Evolutionary conservation across 306 rosid genomes (phyloP), one percentile per base, ranked within the genome.

Genomic region (Alnus glutinosa): DNA sequence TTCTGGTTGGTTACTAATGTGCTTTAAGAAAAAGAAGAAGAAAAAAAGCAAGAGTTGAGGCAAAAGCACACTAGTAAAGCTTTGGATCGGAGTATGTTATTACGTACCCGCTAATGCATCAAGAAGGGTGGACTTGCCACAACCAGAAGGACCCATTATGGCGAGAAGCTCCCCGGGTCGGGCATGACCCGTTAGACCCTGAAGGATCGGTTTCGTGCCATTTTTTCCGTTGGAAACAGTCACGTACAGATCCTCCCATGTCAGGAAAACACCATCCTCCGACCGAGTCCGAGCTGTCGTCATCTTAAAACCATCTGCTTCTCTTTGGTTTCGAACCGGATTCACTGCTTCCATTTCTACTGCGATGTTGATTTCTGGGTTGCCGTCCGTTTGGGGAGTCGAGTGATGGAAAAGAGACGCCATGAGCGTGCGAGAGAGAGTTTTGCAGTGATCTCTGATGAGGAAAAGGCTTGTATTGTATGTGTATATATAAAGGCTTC

Each of bases 121-220:
- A 81, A 92, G 97, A 81, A 89, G 89, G 57, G 97, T 92, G 64
- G 97, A 88, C 81, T 92, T 92, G 77, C 97, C 97, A 78, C 80
- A 88, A 9, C 97, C 97, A n/a, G 94, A 92, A 77, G 97, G 97
- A 11, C 92, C 97, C 92, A 89, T 89, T 57, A 92, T 76, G 59
- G 94, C 94, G 70, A 90, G 75, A 55, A 88, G 81, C 73, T 88
- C 79, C 16, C 90, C 97, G 1, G 97, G 97, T 58, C 63, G 72
- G 0, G 91, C 92, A 77, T 80, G 82, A 70, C 94, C 94, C 0
- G 86, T 82, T 5, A 89, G 75, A 59, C 83, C 90, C 54, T 83
- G 81, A 18, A 89, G 85, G 72, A 92, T 89, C 42, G 90, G 70
- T 77, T 79, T 85, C 50, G 71, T 82, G 28, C 84, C 79, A 58